Percentiles rank a stretch among this genome's conserved stretches.
phyloP scores from a whole-genome alignment of 2,329 filamentous ascomycete genomes.

The Clonostachys solani region DNA sequence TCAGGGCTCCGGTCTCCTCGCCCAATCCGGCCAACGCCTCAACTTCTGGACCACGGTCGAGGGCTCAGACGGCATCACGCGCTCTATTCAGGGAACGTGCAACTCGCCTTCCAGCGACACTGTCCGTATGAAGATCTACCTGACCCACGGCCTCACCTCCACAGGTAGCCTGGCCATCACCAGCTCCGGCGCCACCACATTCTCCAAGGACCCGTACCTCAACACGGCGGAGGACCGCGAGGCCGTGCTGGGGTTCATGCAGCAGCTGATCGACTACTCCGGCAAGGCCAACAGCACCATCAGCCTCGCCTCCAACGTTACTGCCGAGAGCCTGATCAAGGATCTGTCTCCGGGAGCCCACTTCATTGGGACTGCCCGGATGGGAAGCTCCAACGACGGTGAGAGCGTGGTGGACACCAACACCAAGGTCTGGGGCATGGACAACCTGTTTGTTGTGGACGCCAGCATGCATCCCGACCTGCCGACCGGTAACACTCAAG shows the following conservation, averaged over 20 bases:
- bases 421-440: conserved; percentile 21
- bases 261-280: conserved; percentile 15
- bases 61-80: conserved; percentile 29
- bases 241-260: conserved; percentile 17
- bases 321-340: conserved; percentile 13
- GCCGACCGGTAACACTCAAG: conserved; percentile 17
- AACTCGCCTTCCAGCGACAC: conserved; percentile 32
- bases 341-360: conserved; percentile 17
- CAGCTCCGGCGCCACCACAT: conserved; percentile 31
- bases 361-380: conserved; percentile 20
- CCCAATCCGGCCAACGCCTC: conserved; percentile 39
- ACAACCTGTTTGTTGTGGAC: conserved; percentile 21
- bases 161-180: conserved; percentile 36
- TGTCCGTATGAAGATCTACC: conserved; percentile 42
- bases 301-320: conserved; percentile 11
- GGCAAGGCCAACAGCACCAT: conserved; percentile 12
- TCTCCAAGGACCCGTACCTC: conserved; percentile 27
- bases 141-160: conserved; percentile 44
- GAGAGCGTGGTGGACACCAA: conserved; percentile 21
- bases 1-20: conserved; percentile 29
- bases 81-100: conserved; percentile 39
- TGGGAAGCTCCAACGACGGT: conserved; percentile 21
- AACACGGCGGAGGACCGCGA: conserved; percentile 22
- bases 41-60: conserved; percentile 41
- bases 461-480: conserved; percentile 22